A percentile compares a stretch with the other conserved stretches of the same genome.
Evolutionary conservation across 164 flowering plant genomes (phyloP).

Genomic region (Kingdonia uniflora): DNA sequence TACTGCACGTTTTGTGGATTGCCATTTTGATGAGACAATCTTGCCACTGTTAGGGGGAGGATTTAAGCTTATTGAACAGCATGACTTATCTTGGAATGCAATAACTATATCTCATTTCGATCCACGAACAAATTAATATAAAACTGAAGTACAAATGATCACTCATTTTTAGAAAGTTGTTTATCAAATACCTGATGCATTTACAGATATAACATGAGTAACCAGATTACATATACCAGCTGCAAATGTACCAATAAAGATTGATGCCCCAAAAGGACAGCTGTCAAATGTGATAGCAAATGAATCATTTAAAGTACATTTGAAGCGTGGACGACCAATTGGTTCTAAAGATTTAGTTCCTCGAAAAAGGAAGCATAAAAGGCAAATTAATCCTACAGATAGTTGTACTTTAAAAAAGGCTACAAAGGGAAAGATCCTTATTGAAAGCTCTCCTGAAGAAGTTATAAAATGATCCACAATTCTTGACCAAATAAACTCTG

Average conservation of each 20-base stretch:
- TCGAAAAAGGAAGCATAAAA: background rate
- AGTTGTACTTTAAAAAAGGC: too few relatives aligned
- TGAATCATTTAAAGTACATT: background rate
- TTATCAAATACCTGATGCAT: background rate
- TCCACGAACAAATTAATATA: background rate
- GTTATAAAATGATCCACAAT: too few relatives aligned
- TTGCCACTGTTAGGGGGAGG: constrained; percentile 3
- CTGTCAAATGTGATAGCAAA: background rate
- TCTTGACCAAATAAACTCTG: too few relatives aligned
- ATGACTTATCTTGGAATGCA: background rate
- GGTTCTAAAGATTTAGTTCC: constrained; percentile 2
- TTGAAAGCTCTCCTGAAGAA: too few relatives aligned
- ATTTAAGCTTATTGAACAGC: background rate
- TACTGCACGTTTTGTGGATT: background rate
- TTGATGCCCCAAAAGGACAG: constrained; percentile 1
- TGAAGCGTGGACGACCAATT: background rate
- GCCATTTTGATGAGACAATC: constrained; percentile 2
- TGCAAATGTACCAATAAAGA: background rate
- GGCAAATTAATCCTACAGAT: too few relatives aligned
- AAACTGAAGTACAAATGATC: background rate
- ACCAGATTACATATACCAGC: background rate
- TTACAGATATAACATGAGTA: background rate
- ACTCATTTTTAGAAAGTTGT: background rate
- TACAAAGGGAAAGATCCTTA: too few relatives aligned
- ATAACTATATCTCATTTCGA: background rate